Evolutionary conservation across 1,284 basidiomycete genomes (phyloP), one percentile per base, ranked within the genome.

Genomic region (Earliella scabrosa): DNA sequence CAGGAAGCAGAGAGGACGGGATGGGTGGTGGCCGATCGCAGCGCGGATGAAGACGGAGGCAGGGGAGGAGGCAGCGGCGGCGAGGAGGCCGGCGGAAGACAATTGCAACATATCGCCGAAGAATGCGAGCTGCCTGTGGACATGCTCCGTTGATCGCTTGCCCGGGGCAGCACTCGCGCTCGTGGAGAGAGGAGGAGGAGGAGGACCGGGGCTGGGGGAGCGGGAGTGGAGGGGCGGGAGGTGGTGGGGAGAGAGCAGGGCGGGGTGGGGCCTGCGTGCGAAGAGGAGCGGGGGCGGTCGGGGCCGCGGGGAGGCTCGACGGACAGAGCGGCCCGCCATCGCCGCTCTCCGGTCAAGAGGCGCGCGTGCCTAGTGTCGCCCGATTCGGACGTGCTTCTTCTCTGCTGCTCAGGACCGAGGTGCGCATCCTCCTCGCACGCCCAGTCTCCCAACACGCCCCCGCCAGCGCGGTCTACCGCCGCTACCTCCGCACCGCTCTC

Each of bases 101-200:
- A 63, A 43, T 27, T 54, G 61, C 24, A 73, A 60, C 56, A 68
- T 74, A n/a, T 75, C 72, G 4, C 66, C 63, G 44, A 74, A 65
- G 56, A 74, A 70, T 6, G 63, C 68, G 29, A 70, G 66, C 29
- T 65, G 54, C 52, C 63, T 67, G 13, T 60, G 34, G 11, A 59
- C 51, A 16, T 59, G 64, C 32, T 56, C 50, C 39, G 39, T 23
- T 24, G 39, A 41, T 14, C 21, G n/a, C n/a, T n/a, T n/a, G n/a
- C n/a, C 20, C 13, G 39, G 24, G 56, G 29, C 18, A 27, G 24
- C 40, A n/a, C n/a, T n/a, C n/a, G n/a, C n/a, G n/a, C n/a, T n/a
- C 45, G 35, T 36, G 16, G 36, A 7, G 31, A 41, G 16, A 10
- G 24, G 11, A 34, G 44, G 31, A 31, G 41, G 46, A 23, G 13